A percentile compares a stretch with the other conserved stretches of the same genome.
Conservation (phyloP, 2,329 filamentous ascomycete genomes). For the Harringtonia aguacate region DNA sequence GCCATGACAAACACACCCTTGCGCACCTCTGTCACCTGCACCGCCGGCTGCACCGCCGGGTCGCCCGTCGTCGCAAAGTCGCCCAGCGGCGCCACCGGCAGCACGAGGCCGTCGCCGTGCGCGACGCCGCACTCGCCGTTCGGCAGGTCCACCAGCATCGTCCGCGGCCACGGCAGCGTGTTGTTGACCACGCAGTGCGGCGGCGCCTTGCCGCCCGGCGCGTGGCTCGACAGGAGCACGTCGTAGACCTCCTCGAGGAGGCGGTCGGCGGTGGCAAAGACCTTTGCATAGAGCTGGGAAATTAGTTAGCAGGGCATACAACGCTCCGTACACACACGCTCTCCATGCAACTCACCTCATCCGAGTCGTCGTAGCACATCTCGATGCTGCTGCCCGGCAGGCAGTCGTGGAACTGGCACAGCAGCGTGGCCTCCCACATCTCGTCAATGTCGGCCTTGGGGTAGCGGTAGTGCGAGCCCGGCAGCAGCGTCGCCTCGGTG, state of each 20-base stretch:
- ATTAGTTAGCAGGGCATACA: too few species aligned
- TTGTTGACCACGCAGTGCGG: conserved; percentile 60
- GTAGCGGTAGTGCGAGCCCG: conserved; percentile 63
- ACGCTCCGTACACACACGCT: too few species aligned
- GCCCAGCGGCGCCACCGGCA: conserved; percentile 41
- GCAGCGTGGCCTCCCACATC: conserved; percentile 87
- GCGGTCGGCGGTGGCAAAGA: conserved; percentile 67
- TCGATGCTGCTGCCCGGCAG: conserved; percentile 90
- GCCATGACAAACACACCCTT: conserved; percentile 64
- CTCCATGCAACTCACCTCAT: conserved; percentile 48
- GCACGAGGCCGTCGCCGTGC: conserved; percentile 41
- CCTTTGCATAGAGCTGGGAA: conserved; percentile 60
- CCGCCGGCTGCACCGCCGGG: conserved; percentile 27
- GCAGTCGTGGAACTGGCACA: conserved; percentile 98
- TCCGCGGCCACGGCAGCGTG: conserved; percentile 76
- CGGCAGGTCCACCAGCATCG: conserved; percentile 59
- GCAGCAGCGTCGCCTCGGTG: conserved; percentile 69
- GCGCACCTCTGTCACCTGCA: conserved; percentile 38
- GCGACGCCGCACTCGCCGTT: conserved; percentile 41
- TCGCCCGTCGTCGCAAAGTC: conserved; percentile 19
- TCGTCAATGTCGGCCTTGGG: conserved; percentile 88
- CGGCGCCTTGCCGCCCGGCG: conserved; percentile 24
- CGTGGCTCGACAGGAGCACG: conserved; percentile 23
- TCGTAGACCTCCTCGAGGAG: conserved; percentile 60
- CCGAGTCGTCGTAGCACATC: conserved; percentile 96